Evolutionary conservation across 2,329 filamentous ascomycete genomes (phyloP).

Genomic region (Fusarium nelsonii): DNA sequence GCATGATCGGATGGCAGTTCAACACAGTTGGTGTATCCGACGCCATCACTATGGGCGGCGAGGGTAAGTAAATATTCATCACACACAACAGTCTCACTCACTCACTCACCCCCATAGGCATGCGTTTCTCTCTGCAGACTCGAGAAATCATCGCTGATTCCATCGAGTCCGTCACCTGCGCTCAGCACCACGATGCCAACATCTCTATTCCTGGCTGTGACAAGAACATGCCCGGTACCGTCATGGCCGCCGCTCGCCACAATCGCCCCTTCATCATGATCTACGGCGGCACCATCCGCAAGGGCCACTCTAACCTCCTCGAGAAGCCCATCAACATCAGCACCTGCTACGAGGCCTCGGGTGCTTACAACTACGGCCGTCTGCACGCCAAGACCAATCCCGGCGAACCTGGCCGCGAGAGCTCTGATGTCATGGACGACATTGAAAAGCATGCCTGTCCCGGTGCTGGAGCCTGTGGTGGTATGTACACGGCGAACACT

Average conservation of each 20-base stretch:
- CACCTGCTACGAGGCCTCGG: slow-evolving; percentile 88
- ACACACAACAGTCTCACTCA: neutral
- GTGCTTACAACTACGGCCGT: slow-evolving; percentile 82
- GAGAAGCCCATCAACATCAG: slow-evolving; percentile 87
- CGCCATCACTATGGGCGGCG: slow-evolving; percentile 94
- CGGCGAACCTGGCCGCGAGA: slow-evolving; percentile 72
- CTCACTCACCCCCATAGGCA: slow-evolving; percentile 67
- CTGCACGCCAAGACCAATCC: slow-evolving; percentile 76
- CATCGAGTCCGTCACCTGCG: slow-evolving; percentile 92
- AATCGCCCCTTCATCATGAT: slow-evolving; percentile 96
- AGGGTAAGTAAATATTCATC: slow-evolving; percentile 67
- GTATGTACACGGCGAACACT: slow-evolving; percentile 93
- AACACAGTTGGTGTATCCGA: slow-evolving; percentile 91
- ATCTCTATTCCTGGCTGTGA: slow-evolving; percentile 94
- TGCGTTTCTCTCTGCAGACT: slow-evolving; percentile 92
- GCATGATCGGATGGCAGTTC: slow-evolving; percentile 95
- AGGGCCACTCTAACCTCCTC: slow-evolving; percentile 83
- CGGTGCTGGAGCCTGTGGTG: slow-evolving; percentile 75
- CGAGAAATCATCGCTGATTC: slow-evolving; percentile 94
- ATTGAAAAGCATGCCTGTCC: slow-evolving; percentile 81
- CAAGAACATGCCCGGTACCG: slow-evolving; percentile 96
- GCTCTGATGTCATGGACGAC: slow-evolving; percentile 85
- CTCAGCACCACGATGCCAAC: slow-evolving; percentile 92
- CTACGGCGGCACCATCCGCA: slow-evolving; percentile 91
- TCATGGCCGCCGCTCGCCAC: slow-evolving; percentile 91